Evolutionary conservation across 2,329 filamentous ascomycete species (phyloP), one percentile per base, ranked within the genome.

Genomic region (Pyrenophora teres): DNA sequence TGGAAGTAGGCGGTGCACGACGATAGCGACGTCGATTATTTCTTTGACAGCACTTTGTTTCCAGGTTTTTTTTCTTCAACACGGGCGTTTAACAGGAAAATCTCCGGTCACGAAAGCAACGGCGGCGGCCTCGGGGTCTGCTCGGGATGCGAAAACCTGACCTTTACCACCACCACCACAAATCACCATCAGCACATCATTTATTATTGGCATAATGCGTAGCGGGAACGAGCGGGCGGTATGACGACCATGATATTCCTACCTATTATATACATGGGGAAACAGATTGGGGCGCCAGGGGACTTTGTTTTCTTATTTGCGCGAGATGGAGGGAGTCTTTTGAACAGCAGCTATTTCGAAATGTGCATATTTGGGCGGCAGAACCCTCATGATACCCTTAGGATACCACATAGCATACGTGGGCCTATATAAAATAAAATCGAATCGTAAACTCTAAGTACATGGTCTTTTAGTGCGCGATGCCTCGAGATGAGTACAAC

Each of bases 1-100:
- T 72, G 25, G 69, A 71, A 60, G 70, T 72, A 18, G 70, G 69
- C 40, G 70, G 70, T 35, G 67, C 57, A 52, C 69, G 70, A 53
- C 68, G 69, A 59, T 72, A 67, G 58, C 50, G 53, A 50, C 46
- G 25, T 43, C 50, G 38, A 30, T 16, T 47, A 32, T 56, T 52
- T 41, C 45, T 57, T 50, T 56, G 43, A 52, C 49, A 54, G 49
- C 53, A 59, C 56, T 27, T 19, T 45, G 31, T 40, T 43, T 47
- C 23, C 32, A 35, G 23, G 32, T 51, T 39, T 51, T 46, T 15
- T 15, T 15, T n/a, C n/a, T 51, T 41, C 38, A 46, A 35, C 31
- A 43, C 40, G 23, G 51, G 51, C 44, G 49, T 51, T 51, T 45
- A 49, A 37, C 37, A 33, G 47, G 42, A 54, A 54, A 52, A 41